phyloP scores from a whole-genome alignment of 257 asterid genomes.

The Nicotiana tabacum region DNA sequence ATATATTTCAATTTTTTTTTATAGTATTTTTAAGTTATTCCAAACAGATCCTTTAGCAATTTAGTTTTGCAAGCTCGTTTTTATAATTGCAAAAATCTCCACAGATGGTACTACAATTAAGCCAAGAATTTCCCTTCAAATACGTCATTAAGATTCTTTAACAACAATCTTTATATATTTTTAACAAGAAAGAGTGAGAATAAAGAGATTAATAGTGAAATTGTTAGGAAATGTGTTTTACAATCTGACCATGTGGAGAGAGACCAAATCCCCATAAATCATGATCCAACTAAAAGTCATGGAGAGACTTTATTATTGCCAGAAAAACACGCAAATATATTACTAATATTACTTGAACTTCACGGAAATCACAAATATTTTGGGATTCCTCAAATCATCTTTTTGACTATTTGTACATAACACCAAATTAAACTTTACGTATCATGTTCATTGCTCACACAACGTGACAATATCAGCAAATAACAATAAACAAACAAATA shows the following conservation, averaged over 20 bases:
- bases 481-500: neutral
- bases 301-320: neutral
- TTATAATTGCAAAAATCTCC: too few species aligned
- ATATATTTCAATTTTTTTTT: too few species aligned
- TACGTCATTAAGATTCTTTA: too few species aligned
- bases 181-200: too few species aligned
- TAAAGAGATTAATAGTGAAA: too few species aligned
- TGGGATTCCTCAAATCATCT: neutral
- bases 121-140: too few species aligned
- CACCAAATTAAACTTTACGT: neutral
- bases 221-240: neutral
- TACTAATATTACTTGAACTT: neutral
- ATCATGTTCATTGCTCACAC: neutral
- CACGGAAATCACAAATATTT: slow-evolving; percentile 5
- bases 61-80: too few species aligned
- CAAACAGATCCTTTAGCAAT: too few species aligned
- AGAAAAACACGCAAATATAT: slow-evolving; percentile 1
- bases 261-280: neutral
- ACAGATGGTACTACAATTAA: too few species aligned
- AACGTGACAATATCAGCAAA: neutral
- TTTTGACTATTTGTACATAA: neutral
- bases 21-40: too few species aligned
- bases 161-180: too few species aligned
- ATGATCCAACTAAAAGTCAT: neutral
- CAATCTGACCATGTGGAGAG: neutral